Evolutionary conservation across 805 yeast species (phyloP).

Genomic region (Limtongia smithiae): DNA sequence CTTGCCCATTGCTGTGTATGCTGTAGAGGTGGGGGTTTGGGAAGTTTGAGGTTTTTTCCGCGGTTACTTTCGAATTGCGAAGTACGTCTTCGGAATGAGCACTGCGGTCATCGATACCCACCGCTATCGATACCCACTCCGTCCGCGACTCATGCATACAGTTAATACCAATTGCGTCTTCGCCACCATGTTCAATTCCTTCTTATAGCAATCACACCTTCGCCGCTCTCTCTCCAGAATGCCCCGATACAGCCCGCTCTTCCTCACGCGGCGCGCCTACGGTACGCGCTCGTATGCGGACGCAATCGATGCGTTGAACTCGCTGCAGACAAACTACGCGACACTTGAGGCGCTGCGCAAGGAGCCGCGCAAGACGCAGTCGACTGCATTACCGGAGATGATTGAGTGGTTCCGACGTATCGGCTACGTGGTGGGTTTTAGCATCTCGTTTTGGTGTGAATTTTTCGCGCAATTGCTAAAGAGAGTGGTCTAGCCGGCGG

Average conservation of each 20-base stretch:
- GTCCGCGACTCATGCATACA: too few species aligned
- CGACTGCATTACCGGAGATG: conserved; percentile 77
- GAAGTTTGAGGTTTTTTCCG: too few species aligned
- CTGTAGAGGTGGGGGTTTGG: too few species aligned
- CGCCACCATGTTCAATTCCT: too few species aligned
- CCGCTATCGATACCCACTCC: too few species aligned
- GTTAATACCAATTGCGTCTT: too few species aligned
- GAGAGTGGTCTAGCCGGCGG: conserved; percentile 46
- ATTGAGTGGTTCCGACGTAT: conserved; percentile 69
- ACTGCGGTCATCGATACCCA: too few species aligned
- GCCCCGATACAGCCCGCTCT: not conserved
- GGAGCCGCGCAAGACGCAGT: conserved; percentile 58
- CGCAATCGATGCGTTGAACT: conserved; percentile 80
- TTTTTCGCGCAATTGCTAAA: too few species aligned
- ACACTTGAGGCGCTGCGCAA: conserved; percentile 77
- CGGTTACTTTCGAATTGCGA: too few species aligned
- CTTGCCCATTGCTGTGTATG: conserved; percentile 29
- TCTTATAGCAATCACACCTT: too few species aligned
- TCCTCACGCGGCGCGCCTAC: not conserved
- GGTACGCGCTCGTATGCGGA: conserved; percentile 40
- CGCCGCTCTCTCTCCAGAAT: too few species aligned
- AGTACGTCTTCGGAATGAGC: too few species aligned
- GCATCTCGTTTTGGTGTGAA: conserved; percentile 32
- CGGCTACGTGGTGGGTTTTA: conserved; percentile 47
- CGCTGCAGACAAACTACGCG: conserved; percentile 87